These are phyloP conservation scores for sorghum (Sorghum bicolor) DNA, from an alignment of 176 grass and related monocot species.

Conservation along the genomic window Sorghum_bicolor_NCBIv3 NC_012875.2:51896501-51897000, in stretches of 20 bases:
- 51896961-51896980: constrained; percentile 85
- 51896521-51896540: not conserved
- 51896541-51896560: not conserved
- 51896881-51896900: constrained; percentile 79
- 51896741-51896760: constrained; percentile 78
- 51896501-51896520: not conserved
- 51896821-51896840: not conserved
- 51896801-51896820: not conserved
- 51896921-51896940: constrained; percentile 62
- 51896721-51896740: constrained; percentile 92
- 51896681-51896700: constrained; percentile 93
- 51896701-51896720: constrained; percentile 96
- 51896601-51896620: not conserved
- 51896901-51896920: constrained; percentile 63
- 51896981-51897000: constrained; percentile 41
- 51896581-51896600: not conserved
- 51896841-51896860: not conserved
- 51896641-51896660: not conserved
- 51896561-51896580: not conserved
- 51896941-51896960: constrained; percentile 80
- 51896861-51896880: constrained; percentile 44
- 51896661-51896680: constrained; percentile 55
- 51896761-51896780: constrained; percentile 52
- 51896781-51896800: not conserved
- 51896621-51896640: too few relatives aligned